Percentiles rank a stretch among this genome's conserved stretches.
phyloP scores from a whole-genome alignment of 2,329 filamentous ascomycete species.

The Fusarium nisikadoi region DNA sequence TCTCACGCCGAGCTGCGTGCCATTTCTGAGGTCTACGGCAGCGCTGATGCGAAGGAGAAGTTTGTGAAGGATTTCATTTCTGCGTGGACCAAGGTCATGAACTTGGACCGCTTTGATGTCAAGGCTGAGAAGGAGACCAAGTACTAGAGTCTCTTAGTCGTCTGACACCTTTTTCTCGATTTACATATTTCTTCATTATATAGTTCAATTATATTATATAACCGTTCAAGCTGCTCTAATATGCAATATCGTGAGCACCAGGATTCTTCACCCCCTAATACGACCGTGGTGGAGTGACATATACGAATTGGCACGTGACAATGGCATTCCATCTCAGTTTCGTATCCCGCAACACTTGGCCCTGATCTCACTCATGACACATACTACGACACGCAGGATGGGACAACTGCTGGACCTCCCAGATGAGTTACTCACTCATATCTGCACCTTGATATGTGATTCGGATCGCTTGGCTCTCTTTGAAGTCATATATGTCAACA shows the following conservation, averaged over 20 bases:
- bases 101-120: conserved; percentile 75
- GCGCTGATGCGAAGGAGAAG: conserved; percentile 67
- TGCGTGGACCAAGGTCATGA: conserved; percentile 80
- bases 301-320: background rate
- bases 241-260: background rate
- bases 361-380: no score
- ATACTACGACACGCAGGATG: background rate
- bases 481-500: background rate
- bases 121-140: conserved; percentile 6
- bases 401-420: background rate
- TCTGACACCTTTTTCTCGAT: background rate
- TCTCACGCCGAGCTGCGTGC: conserved; percentile 80
- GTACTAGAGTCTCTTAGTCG: background rate
- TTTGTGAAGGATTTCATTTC: conserved; percentile 77
- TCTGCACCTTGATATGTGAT: background rate
- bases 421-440: background rate
- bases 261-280: accelerated
- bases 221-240: background rate
- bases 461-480: background rate
- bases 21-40: conserved; percentile 75
- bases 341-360: background rate
- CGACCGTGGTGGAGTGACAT: background rate
- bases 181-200: conserved; percentile 6
- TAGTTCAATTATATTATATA: background rate
- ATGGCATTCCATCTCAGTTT: background rate